phyloP scores from a whole-genome alignment of 352 stramenopile species.

The Globisporangium echinulatum region DNA sequence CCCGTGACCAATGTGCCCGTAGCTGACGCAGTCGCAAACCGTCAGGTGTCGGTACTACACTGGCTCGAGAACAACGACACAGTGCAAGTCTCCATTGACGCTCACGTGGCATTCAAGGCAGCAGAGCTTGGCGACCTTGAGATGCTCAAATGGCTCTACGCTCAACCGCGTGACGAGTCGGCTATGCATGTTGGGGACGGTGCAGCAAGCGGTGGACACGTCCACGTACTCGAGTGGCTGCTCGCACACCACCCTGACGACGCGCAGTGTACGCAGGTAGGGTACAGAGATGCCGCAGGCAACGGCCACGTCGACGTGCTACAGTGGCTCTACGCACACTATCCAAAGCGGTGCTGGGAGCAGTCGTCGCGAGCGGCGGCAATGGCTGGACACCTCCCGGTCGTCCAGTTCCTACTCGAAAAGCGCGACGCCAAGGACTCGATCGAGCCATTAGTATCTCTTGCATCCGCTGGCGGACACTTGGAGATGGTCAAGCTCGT shows the following conservation, averaged over 20 bases:
- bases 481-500: neutral
- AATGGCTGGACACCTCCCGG: neutral
- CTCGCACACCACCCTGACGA: neutral
- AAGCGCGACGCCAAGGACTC: neutral
- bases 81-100: neutral
- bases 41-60: neutral
- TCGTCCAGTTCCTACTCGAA: neutral
- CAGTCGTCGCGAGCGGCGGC: neutral
- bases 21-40: neutral
- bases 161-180: neutral
- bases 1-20: neutral
- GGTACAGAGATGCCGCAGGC: neutral
- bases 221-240: neutral
- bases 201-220: neutral
- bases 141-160: slow-evolving; percentile 1
- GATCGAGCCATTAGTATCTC: no score
- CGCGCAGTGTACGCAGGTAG: neutral
- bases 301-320: no score
- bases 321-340: no score
- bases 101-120: neutral
- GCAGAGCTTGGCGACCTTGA: neutral
- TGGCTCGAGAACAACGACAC: neutral
- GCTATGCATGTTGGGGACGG: neutral
- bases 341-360: no score
- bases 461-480: neutral